Evolutionary conservation across 176 grass and related monocot species (phyloP).

Genomic region (Eleusine indica): DNA sequence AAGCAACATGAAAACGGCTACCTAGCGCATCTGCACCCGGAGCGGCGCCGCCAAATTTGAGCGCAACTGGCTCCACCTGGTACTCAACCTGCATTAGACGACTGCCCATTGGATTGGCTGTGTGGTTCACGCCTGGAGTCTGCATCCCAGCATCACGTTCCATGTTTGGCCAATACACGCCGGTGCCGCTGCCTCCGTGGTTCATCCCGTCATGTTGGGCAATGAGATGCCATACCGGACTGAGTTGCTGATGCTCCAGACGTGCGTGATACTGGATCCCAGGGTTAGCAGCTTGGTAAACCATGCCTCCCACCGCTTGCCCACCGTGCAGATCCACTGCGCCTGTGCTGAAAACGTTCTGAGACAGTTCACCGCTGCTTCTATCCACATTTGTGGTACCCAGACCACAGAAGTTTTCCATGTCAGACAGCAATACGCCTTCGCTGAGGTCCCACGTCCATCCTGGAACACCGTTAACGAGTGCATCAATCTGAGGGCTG

Average conservation of each 20-base stretch:
- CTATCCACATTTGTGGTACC: neutral
- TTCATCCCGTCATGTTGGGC: neutral
- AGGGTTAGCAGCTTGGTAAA: neutral
- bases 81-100: neutral
- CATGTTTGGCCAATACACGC: slow-evolving; percentile 17
- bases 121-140: neutral
- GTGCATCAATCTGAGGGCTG: slow-evolving; percentile 25
- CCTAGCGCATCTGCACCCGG: neutral
- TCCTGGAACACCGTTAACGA: slow-evolving; percentile 22
- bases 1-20: neutral
- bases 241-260: neutral
- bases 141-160: neutral
- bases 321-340: neutral
- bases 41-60: neutral
- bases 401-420: neutral
- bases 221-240: neutral
- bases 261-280: neutral
- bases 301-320: neutral
- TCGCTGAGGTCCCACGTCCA: neutral
- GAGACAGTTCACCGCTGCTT: neutral
- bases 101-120: slow-evolving; percentile 6
- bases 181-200: slow-evolving; percentile 6
- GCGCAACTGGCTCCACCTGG: slow-evolving; percentile 24
- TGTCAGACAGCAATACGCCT: neutral
- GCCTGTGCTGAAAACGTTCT: neutral